A percentile compares a stretch with the other conserved stretches of the same genome.
phyloP scores from a whole-genome alignment of 1,284 basidiomycete genomes.

The Melampsora larici-populina region DNA sequence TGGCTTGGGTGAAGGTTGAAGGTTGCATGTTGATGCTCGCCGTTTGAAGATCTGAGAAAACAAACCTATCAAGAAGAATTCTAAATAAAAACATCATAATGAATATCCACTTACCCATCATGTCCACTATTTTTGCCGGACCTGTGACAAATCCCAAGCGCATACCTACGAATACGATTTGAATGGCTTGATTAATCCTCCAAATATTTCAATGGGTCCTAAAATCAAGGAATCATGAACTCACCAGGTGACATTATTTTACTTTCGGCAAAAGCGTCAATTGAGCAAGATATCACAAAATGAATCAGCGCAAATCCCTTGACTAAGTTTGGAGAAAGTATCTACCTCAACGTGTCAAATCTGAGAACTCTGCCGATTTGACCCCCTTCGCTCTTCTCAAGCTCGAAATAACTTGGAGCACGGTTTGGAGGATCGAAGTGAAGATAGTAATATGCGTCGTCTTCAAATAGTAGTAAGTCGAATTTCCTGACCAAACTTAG shows the following conservation, averaged over 20 bases:
- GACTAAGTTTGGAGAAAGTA: background rate
- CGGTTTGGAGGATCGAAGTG: constrained; percentile 33
- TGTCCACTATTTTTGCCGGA: constrained; percentile 68
- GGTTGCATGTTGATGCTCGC: constrained; percentile 36
- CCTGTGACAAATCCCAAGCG: constrained; percentile 75
- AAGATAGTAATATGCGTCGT: constrained; percentile 71
- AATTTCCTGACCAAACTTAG: constrained; percentile 71
- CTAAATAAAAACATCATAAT: background rate
- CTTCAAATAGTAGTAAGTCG: constrained; percentile 76
- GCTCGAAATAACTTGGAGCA: constrained; percentile 31
- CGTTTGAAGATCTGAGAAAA: constrained; percentile 24
- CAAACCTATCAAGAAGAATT: background rate
- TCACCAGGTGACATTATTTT: constrained; percentile 77
- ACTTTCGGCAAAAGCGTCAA: constrained; percentile 63
- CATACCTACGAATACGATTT: constrained; percentile 48
- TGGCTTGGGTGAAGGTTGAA: constrained; percentile 71
- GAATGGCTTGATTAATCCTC: background rate
- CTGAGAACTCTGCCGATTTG: constrained; percentile 52
- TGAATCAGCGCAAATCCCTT: too few species aligned
- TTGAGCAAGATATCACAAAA: too few species aligned
- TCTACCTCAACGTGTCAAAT: constrained; percentile 48
- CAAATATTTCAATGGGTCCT: too few species aligned
- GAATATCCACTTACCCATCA: constrained; percentile 57
- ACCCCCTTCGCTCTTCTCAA: constrained; percentile 45
- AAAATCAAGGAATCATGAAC: constrained; percentile 44